These are phyloP conservation scores for Prunus mongolica DNA, from an alignment of 306 rosid genomes.

Conservation along the genomic window DNA sequence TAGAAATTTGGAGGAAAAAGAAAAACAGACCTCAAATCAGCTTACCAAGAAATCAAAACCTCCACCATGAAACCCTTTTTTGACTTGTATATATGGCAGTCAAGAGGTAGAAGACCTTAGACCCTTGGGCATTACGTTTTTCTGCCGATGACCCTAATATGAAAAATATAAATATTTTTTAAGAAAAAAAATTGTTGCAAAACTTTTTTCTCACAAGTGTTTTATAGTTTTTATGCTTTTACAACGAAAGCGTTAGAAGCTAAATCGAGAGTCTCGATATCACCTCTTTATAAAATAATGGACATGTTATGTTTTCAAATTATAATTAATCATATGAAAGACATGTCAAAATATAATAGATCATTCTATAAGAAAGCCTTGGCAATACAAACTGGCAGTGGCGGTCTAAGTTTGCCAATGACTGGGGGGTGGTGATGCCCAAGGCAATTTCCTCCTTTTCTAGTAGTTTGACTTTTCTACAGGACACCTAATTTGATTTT, in stretches of 20 bases:
- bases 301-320: too few species aligned
- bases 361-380: neutral
- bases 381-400: neutral
- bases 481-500: slow-evolving; percentile 11
- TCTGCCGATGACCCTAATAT: neutral
- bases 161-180: too few species aligned
- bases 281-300: too few species aligned
- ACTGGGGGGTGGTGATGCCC: neutral
- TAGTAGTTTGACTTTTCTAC: neutral
- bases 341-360: neutral
- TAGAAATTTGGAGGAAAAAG: neutral
- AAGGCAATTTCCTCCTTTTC: neutral
- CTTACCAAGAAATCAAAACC: neutral
- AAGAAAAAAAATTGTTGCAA: too few species aligned
- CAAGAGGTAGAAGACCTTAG: neutral
- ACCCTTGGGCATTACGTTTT: neutral
- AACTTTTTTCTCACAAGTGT: too few species aligned
- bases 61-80: neutral
- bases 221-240: too few species aligned
- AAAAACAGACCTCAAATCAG: neutral
- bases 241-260: too few species aligned
- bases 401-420: neutral
- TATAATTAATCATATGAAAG: neutral
- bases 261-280: too few species aligned
- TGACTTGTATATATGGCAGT: neutral